These are phyloP conservation scores for Miscanthus lutarioriparius DNA, from an alignment of 176 grass and related monocot species.

Conservation along the genomic window DNA sequence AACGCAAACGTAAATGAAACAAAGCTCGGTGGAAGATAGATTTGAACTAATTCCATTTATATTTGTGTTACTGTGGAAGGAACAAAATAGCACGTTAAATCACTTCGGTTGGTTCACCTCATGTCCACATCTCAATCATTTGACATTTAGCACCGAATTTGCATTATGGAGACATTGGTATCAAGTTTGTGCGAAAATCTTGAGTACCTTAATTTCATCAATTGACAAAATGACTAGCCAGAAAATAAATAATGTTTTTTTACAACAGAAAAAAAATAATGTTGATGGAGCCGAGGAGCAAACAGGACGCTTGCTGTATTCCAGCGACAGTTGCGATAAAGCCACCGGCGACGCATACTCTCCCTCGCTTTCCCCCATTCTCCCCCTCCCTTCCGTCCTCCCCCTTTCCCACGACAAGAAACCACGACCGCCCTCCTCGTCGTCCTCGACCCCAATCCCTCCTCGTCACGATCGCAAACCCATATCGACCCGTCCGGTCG, in stretches of 20 bases:
- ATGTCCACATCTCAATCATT: not conserved
- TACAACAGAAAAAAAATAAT: not conserved
- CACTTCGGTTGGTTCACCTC: not conserved
- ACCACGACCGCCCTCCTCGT: not conserved
- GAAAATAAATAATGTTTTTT: not conserved
- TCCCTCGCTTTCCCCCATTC: constrained; percentile 24
- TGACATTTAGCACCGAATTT: not conserved
- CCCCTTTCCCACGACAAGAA: constrained; percentile 13
- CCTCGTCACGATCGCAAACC: not conserved
- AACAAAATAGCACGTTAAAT: too few species aligned
- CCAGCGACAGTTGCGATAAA: not conserved
- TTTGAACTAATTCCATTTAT: too few species aligned
- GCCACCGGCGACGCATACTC: not conserved
- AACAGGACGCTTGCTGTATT: not conserved
- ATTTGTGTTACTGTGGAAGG: too few species aligned
- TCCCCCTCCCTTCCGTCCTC: not conserved
- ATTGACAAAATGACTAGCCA: not conserved
- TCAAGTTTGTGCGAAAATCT: not conserved
- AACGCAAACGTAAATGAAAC: too few species aligned
- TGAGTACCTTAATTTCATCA: not conserved
- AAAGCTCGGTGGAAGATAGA: too few species aligned
- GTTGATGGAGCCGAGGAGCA: not conserved
- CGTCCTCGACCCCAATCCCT: constrained; percentile 12
- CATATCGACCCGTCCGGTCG: not conserved
- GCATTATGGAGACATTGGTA: not conserved